Base-by-base conservation (phyloP, 768 basidiomycete genomes). In the Lentinula sp. region DNA sequence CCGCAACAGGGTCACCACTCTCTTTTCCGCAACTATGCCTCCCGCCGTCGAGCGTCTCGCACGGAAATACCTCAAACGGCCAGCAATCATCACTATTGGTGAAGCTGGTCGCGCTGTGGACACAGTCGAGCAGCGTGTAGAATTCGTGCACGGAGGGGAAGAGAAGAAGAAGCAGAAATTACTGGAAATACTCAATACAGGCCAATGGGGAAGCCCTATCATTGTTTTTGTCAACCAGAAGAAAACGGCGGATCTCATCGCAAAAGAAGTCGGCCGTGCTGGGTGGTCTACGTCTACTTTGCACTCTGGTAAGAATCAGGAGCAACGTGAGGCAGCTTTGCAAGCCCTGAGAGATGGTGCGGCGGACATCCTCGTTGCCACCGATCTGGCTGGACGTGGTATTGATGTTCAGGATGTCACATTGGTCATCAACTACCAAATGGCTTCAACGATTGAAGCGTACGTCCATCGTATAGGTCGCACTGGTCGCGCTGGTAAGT, bases 161-260 rank as follows among this genome's bases (percentile, higher is more conserved):
- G 96, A 96, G 85, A 97, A 95, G 80, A 98, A 93, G 94, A 92
- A 62, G 73, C 85, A 89, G 63, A 83, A 86, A 51, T 72, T 98
- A 70, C 76, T 97, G 69, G 96, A 98, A 70, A 93, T 98, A 64
- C 86, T 99, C 74, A 93, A 95, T 78, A 88, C 87, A 63, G 88
- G 86, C 45, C 79, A 83, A 63, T 93, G 86, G 72, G 74, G 86
- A 39, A 85, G 97, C 16, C 97, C 97, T 4, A 98, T 99, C 66
- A 99, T 99, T 64, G 91, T 95, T 18, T 99, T 98, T 75, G 95
- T 98, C 79, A 98, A 98, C 73, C 95, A 98, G 75, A 99, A 99
- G 81, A 97, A 98, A 81, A 96, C 94, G 12, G 96, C 95, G 55
- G 97, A 99, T 71, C 93, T 95, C 88, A 93, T 99, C 37, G 90